phyloP scores from a whole-genome alignment of 345 rosid genomes.

The Pistacia vera region DNA sequence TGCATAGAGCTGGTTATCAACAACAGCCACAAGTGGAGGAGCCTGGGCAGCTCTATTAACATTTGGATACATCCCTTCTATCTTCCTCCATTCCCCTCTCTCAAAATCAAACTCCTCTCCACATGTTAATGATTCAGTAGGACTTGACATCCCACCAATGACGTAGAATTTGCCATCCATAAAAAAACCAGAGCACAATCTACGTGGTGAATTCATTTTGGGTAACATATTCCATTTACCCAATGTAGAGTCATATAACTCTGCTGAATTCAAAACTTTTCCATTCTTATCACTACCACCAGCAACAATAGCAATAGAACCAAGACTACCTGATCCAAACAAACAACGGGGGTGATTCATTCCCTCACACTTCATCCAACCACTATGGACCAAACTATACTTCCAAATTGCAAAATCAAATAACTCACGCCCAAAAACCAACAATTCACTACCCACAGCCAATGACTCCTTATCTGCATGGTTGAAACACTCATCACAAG shows the following conservation, averaged over 20 bases:
- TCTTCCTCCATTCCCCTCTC: constrained; percentile 66
- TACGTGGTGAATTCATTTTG: constrained; percentile 67
- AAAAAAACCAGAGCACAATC: constrained; percentile 79
- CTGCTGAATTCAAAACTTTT: constrained; percentile 58
- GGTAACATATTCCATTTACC: constrained; percentile 78
- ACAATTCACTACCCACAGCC: constrained; percentile 70
- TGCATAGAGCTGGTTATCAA: constrained; percentile 68
- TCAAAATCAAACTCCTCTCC: constrained; percentile 73
- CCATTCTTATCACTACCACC: constrained; percentile 77
- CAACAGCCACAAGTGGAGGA: constrained; percentile 83
- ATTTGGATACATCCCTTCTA: constrained; percentile 79
- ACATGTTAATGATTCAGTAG: constrained; percentile 56
- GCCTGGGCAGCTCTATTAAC: constrained; percentile 81
- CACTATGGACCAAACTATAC: constrained; percentile 50
- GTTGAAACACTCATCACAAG: constrained; percentile 84
- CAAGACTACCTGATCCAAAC: constrained; percentile 74
- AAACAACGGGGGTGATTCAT: constrained; percentile 78
- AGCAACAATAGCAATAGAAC: constrained; percentile 68
- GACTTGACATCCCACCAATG: constrained; percentile 75
- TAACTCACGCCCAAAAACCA: constrained; percentile 77
- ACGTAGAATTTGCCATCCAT: constrained; percentile 84
- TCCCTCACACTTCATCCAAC: constrained; percentile 70
- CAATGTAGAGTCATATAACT: constrained; percentile 61
- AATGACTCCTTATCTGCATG: constrained; percentile 82
- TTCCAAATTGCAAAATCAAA: constrained; percentile 78